A percentile compares a stretch with the other conserved stretches of the same genome.
Conservation (phyloP, 1,284 basidiomycete genomes). For the Sparassis latifolia region DNA sequence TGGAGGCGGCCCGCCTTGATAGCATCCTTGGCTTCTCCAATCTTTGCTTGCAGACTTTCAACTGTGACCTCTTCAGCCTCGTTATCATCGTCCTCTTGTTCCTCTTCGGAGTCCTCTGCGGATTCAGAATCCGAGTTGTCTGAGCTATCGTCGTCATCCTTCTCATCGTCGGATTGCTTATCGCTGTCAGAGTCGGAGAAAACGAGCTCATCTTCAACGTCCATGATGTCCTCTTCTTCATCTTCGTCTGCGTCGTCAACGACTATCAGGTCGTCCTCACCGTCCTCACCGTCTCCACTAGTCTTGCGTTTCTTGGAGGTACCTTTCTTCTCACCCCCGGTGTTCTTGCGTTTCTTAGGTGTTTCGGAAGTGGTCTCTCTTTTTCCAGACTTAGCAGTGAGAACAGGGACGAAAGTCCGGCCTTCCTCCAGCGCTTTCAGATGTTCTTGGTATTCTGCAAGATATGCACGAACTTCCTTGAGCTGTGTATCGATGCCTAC, state of each 20-base stretch:
- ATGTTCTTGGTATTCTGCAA: conserved; percentile 40
- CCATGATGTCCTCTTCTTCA: conserved; percentile 19
- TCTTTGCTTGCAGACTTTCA: conserved; percentile 39
- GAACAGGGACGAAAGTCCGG: conserved; percentile 33
- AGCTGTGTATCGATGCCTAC: conserved; percentile 34
- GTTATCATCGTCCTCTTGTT: conserved; percentile 22
- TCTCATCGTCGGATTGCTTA: conserved; percentile 16
- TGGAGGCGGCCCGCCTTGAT: conserved; percentile 36
- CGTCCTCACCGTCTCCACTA: conserved; percentile 6
- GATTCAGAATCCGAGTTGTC: conserved; percentile 11
- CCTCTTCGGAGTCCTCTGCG: conserved; percentile 19
- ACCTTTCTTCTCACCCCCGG: conserved; percentile 30
- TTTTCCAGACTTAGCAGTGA: conserved; percentile 30
- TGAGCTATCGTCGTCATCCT: conserved; percentile 9
- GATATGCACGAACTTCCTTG: conserved; percentile 31
- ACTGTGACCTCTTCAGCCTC: conserved; percentile 36
- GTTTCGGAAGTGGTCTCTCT: conserved; percentile 9
- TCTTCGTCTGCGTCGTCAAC: conserved; percentile 23
- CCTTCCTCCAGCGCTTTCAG: conserved; percentile 41
- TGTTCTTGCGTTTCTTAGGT: conserved; percentile 46
- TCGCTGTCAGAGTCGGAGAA: conserved; percentile 20
- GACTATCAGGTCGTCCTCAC: conserved; percentile 20
- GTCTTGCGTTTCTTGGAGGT: conserved; percentile 39
- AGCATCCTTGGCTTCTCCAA: conserved; percentile 32
- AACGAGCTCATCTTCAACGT: conserved; percentile 20